These are phyloP conservation scores for Fraxinus pennsylvanica DNA, from an alignment of 257 asterid species.

Conservation along the genomic window DNA sequence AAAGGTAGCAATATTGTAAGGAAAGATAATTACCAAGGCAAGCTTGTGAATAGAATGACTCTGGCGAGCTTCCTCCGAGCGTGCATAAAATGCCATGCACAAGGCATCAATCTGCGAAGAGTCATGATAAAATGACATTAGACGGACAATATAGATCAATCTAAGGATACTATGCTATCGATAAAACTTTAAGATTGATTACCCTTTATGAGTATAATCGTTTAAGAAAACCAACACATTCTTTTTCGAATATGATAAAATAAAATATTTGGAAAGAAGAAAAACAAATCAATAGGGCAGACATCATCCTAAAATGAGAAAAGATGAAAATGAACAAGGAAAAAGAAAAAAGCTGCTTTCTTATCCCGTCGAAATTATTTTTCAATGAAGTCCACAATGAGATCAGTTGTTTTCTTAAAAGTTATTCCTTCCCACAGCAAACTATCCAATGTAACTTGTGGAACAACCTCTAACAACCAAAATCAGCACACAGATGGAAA, in stretches of 20 bases:
- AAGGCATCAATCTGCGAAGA: conserved; percentile 78
- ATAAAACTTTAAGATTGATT: conserved; percentile 11
- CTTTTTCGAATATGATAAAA: neutral
- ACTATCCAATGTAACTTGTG: conserved; percentile 1
- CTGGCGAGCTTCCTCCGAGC: conserved; percentile 96
- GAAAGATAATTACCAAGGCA: conserved; percentile 65
- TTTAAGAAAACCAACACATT: neutral
- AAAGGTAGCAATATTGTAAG: conserved; percentile 24
- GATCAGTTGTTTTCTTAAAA: neutral
- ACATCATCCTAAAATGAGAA: neutral
- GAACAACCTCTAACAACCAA: conserved; percentile 6
- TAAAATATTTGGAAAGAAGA: conserved; percentile 13
- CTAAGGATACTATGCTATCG: conserved; percentile 15
- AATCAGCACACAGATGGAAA: neutral
- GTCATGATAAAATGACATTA: conserved; percentile 4
- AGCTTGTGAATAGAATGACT: conserved; percentile 96
- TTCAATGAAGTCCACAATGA: conserved; percentile 1
- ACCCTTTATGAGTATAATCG: neutral
- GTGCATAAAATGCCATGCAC: conserved; percentile 99
- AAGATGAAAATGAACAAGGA: neutral
- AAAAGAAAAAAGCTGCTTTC: conserved; percentile 1
- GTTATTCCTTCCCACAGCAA: conserved; percentile 12
- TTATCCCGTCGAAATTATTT: neutral
- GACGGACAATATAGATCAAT: conserved; percentile 10
- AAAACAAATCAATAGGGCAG: neutral